phyloP scores from a whole-genome alignment of 192 early-diverging fungal species.

The Spinellus fusiger region DNA sequence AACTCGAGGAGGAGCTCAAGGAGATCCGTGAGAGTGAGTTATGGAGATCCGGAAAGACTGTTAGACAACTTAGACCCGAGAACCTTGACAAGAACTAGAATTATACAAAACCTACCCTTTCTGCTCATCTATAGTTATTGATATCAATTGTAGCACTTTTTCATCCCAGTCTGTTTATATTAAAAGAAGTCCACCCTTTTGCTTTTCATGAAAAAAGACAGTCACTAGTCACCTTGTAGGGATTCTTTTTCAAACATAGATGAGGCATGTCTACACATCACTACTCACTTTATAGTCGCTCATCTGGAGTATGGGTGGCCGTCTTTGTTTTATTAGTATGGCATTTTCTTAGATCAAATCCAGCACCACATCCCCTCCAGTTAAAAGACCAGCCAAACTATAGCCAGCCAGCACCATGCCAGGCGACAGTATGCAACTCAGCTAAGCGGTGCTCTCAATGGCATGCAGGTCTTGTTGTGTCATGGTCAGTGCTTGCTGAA shows the following conservation, averaged over 20 bases:
- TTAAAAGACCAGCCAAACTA: not conserved
- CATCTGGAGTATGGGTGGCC: too few species aligned
- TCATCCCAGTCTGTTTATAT: not conserved
- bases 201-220: too few species aligned
- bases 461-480: not conserved
- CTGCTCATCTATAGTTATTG: not conserved
- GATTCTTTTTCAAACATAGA: too few species aligned
- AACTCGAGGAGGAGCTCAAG: constrained; percentile 84
- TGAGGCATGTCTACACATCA: too few species aligned
- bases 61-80: constrained; percentile 85
- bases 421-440: not conserved
- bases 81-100: constrained; percentile 43
- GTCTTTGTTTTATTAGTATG: too few species aligned
- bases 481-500: not conserved
- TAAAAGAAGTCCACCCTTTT: constrained; percentile 1
- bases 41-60: constrained; percentile 87
- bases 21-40: constrained; percentile 89
- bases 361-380: too few species aligned
- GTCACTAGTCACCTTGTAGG: too few species aligned
- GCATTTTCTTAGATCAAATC: too few species aligned
- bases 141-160: not conserved
- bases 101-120: too few species aligned
- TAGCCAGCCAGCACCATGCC: not conserved
- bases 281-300: too few species aligned
- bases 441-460: not conserved